Evolutionary conservation across 2,329 filamentous ascomycete species (phyloP).

Genomic region (Hymenoscyphus repandus): DNA sequence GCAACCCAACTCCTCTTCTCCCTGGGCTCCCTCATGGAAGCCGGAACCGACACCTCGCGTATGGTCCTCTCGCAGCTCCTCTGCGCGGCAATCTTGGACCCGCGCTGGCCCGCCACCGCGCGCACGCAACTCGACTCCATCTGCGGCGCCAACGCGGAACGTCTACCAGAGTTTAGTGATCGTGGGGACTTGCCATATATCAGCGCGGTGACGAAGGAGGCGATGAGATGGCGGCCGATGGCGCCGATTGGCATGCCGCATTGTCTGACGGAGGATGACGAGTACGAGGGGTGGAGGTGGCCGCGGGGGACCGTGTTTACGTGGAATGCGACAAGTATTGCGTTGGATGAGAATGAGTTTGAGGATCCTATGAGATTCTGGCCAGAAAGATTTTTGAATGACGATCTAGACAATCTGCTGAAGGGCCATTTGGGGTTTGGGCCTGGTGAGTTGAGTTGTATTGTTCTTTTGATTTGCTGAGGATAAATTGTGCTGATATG

Average conservation of each 20-base stretch:
- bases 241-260: conserved; percentile 49
- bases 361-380: conserved; percentile 41
- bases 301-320: conserved; percentile 38
- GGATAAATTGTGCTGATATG: background rate
- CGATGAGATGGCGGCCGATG: conserved; percentile 40
- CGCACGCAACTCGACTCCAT: conserved; percentile 40
- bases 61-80: conserved; percentile 31
- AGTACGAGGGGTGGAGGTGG: conserved; percentile 37
- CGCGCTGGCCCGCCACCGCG: conserved; percentile 24
- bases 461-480: background rate
- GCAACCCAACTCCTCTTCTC: conserved; percentile 28
- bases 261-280: conserved; percentile 46
- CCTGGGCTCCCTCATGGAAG: conserved; percentile 35
- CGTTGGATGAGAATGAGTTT: conserved; percentile 41
- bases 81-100: conserved; percentile 24
- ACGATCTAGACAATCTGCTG: conserved; percentile 31
- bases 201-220: conserved; percentile 42
- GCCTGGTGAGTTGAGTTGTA: conserved; percentile 20
- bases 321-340: conserved; percentile 36
- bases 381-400: conserved; percentile 42
- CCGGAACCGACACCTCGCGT: conserved; percentile 39
- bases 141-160: conserved; percentile 33
- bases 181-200: conserved; percentile 38
- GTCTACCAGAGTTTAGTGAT: conserved; percentile 44
- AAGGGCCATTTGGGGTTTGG: conserved; percentile 33